Percentiles rank a stretch among this genome's conserved stretches.
These are phyloP conservation scores for Erythrophleum ivorense DNA, from an alignment of 331 rosid genomes.

Conservation along the genomic window DNA sequence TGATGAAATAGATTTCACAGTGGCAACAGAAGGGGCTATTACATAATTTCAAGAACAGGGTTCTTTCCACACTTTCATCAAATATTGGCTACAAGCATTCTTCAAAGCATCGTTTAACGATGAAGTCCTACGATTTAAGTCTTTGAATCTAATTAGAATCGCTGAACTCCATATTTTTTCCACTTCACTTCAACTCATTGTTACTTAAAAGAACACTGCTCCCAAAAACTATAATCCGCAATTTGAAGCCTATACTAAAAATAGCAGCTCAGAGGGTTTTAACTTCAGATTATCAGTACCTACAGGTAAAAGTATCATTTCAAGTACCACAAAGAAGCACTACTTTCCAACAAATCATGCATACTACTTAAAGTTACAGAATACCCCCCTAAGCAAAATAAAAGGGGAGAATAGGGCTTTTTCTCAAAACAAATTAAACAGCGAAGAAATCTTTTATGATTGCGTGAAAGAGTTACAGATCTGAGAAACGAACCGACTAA, in stretches of 20 bases:
- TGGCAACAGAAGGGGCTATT: background rate
- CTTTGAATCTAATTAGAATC: background rate
- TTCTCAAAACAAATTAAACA: constrained; percentile 12
- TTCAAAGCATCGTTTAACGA: background rate
- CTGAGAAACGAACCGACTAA: background rate
- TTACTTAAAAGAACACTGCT: constrained; percentile 26
- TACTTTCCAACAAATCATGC: constrained; percentile 23
- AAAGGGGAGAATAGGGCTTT: background rate
- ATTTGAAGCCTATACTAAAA: background rate
- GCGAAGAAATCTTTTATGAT: background rate
- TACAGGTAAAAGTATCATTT: background rate
- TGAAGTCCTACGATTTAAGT: background rate
- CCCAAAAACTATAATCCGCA: background rate
- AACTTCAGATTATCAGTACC: background rate
- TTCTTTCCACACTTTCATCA: constrained; percentile 16
- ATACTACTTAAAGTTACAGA: background rate
- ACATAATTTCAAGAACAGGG: background rate
- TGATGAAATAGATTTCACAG: background rate
- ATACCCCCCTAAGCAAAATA: constrained; percentile 4
- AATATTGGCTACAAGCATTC: background rate
- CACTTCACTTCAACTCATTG: background rate
- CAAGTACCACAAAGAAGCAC: background rate
- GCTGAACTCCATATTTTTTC: background rate
- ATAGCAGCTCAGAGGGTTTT: background rate
- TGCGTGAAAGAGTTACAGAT: background rate